Evolutionary conservation across 495 filamentous ascomycete species (phyloP).

Genomic region (Pyrenula aspistea): DNA sequence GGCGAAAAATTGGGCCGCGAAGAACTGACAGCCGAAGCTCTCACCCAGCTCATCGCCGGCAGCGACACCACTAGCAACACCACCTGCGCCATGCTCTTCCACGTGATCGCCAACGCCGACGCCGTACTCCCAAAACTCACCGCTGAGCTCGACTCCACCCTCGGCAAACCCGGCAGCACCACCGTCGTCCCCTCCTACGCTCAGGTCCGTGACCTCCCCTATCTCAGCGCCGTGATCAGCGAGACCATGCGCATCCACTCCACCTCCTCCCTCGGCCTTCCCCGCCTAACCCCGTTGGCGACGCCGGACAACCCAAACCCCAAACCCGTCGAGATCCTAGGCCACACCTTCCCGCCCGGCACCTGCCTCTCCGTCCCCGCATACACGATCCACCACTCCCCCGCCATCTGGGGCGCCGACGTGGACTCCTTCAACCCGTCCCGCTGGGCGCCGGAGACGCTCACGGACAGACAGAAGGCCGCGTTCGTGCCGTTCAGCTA

Average conservation of each 20-base stretch:
- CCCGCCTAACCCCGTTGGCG: slow-evolving; percentile 60
- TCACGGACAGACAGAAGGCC: slow-evolving; percentile 56
- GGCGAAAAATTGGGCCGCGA: slow-evolving; percentile 60
- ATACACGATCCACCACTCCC: slow-evolving; percentile 78
- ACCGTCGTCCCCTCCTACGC: slow-evolving; percentile 54
- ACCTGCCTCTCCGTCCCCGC: slow-evolving; percentile 75
- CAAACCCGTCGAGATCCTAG: slow-evolving; percentile 37
- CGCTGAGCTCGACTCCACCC: slow-evolving; percentile 54
- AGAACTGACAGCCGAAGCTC: slow-evolving; percentile 78
- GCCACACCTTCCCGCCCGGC: slow-evolving; percentile 58
- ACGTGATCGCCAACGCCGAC: slow-evolving; percentile 50
- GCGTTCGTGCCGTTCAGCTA: slow-evolving; percentile 81
- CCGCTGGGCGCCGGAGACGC: slow-evolving; percentile 46
- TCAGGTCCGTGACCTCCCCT: slow-evolving; percentile 62
- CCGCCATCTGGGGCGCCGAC: slow-evolving; percentile 67
- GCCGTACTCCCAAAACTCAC: slow-evolving; percentile 62
- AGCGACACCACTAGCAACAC: slow-evolving; percentile 87
- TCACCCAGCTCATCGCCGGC: slow-evolving; percentile 85
- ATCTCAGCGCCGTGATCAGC: slow-evolving; percentile 69
- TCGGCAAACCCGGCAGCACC: slow-evolving; percentile 13
- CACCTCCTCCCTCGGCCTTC: slow-evolving; percentile 80
- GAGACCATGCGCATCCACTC: slow-evolving; percentile 86
- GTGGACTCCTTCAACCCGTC: slow-evolving; percentile 76
- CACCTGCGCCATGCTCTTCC: slow-evolving; percentile 74
- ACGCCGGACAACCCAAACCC: slow-evolving; percentile 10